Percentiles rank a stretch among this genome's conserved stretches.
Evolutionary conservation across 148 eudicot genomes (phyloP).

Genomic region (Heliosperma pusillum): DNA sequence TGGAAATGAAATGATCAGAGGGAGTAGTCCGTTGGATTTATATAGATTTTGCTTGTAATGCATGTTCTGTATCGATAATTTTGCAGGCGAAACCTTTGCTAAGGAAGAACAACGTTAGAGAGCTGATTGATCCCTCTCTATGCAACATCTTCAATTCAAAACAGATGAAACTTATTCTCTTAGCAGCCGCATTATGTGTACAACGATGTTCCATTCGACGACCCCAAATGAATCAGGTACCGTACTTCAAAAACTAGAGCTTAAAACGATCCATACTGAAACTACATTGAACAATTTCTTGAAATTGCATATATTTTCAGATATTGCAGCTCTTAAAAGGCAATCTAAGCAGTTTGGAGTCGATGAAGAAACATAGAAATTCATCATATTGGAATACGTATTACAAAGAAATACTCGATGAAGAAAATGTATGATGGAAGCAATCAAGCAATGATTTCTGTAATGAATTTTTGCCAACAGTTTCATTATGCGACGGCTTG

Average conservation of each 20-base stretch:
- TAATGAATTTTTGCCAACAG: background rate
- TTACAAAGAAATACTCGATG: conserved; percentile 49
- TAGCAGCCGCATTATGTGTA: conserved; percentile 65
- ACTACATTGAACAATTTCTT: background rate
- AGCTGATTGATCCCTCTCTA: conserved; percentile 55
- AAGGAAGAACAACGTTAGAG: conserved; percentile 47
- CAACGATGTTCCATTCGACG: conserved; percentile 73
- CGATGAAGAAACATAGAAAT: conserved; percentile 50
- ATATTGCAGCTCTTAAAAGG: conserved; percentile 74
- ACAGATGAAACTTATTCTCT: conserved; percentile 58
- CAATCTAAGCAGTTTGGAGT: conserved; percentile 56
- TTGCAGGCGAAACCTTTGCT: conserved; percentile 68
- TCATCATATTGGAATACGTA: conserved; percentile 69
- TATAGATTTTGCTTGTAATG: too few species aligned
- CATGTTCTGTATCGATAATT: too few species aligned
- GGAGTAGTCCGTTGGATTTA: too few species aligned
- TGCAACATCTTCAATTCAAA: conserved; percentile 34
- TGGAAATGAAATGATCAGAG: too few species aligned
- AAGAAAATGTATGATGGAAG: conserved; percentile 24
- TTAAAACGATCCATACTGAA: background rate
- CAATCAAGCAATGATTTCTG: background rate
- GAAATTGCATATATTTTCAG: conserved; percentile 29
- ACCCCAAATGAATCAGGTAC: conserved; percentile 76
- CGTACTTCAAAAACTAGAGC: background rate
- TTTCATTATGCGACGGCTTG: background rate